phyloP scores from a whole-genome alignment of 306 rosid genomes.

The Albizia julibrissin region DNA sequence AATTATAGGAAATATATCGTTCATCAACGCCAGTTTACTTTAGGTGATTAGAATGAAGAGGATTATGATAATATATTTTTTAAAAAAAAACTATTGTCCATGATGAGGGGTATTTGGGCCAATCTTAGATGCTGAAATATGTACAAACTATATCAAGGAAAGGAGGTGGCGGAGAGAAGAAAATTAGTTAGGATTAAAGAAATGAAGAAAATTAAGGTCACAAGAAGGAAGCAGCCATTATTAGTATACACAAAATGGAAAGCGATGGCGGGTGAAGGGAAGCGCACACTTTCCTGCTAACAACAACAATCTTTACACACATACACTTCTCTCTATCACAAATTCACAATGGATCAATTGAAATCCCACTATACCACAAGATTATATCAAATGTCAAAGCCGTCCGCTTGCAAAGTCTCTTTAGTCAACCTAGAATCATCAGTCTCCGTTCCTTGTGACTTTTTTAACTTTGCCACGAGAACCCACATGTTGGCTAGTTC shows the following conservation, averaged over 20 bases:
- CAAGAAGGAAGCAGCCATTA: constrained; percentile 23
- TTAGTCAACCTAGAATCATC: constrained; percentile 63
- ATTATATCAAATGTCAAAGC: constrained; percentile 54
- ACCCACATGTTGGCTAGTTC: constrained; percentile 99
- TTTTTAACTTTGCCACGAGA: constrained; percentile 91
- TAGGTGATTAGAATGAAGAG: too few species aligned
- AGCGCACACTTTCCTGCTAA: constrained; percentile 36
- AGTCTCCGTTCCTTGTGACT: constrained; percentile 68
- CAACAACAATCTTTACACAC: constrained; percentile 45
- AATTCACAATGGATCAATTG: constrained; percentile 37
- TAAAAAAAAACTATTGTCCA: too few species aligned
- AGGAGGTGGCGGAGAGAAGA: not conserved
- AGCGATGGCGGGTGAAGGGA: constrained; percentile 35
- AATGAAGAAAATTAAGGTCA: constrained; percentile 19
- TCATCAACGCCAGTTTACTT: not conserved
- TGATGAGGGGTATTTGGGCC: not conserved
- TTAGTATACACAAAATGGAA: constrained; percentile 41
- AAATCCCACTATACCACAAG: constrained; percentile 46
- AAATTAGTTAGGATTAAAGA: not conserved
- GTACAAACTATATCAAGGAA: not conserved
- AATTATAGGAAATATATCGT: not conserved
- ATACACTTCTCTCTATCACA: constrained; percentile 34
- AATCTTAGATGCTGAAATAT: not conserved
- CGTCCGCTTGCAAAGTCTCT: constrained; percentile 50
- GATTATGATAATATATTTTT: too few species aligned